These are phyloP conservation scores for Dipodascus geniculatus DNA, from an alignment of 805 yeast species.

Conservation along the genomic window DNA sequence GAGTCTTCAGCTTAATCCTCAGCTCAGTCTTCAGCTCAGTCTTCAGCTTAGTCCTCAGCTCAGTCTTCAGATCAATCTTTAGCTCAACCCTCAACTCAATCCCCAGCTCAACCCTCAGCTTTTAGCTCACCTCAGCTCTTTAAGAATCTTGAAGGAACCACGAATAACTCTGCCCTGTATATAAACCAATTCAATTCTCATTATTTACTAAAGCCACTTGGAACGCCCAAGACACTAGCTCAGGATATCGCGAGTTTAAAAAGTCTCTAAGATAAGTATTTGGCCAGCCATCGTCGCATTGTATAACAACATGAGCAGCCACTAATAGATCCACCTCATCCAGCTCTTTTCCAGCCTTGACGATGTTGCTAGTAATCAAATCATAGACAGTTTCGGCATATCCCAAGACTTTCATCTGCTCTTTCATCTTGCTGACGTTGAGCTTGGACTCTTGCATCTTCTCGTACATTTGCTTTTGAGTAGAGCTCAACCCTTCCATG, in stretches of 20 bases:
- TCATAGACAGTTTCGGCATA: neutral
- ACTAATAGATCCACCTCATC: neutral
- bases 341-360: neutral
- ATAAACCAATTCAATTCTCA: too few species aligned
- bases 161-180: too few species aligned
- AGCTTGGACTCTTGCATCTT: neutral
- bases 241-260: neutral
- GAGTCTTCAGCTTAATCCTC: too few species aligned
- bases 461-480: neutral
- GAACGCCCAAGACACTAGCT: neutral
- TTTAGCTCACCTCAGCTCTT: too few species aligned
- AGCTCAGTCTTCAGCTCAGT: too few species aligned
- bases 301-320: neutral
- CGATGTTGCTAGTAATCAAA: neutral
- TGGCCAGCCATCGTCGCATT: neutral
- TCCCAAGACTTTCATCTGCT: neutral
- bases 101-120: too few species aligned
- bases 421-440: neutral
- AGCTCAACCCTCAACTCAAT: too few species aligned
- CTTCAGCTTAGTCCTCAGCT: too few species aligned
- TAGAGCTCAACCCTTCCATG: neutral
- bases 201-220: neutral
- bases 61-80: too few species aligned
- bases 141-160: too few species aligned
- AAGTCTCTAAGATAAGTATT: neutral